A percentile compares a stretch with the other conserved stretches of the same genome.
Conservation (phyloP, 2,329 filamentous ascomycete species). For the Bipolaris gigantea region DNA sequence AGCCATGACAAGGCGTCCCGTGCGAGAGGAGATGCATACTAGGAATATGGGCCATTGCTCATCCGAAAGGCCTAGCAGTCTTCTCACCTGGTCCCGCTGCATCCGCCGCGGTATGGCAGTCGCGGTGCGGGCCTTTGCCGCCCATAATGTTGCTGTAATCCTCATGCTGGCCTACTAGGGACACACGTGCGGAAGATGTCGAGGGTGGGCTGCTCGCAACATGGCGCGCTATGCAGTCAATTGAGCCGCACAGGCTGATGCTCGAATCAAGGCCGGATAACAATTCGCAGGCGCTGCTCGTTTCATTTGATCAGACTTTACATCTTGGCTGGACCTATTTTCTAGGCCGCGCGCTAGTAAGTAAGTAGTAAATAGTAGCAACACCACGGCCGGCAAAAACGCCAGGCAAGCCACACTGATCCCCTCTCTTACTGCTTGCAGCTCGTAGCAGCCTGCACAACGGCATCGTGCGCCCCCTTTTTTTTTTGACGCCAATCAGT, state of each 20-base stretch:
- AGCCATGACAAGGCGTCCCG: too few species aligned
- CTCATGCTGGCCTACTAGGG: neutral
- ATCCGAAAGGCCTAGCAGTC: constrained; percentile 3
- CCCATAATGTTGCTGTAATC: constrained; percentile 2
- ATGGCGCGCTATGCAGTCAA: neutral
- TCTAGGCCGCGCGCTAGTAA: neutral
- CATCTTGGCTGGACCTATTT: neutral
- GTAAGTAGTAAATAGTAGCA: too few species aligned
- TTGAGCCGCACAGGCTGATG: neutral
- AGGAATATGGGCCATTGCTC: constrained; percentile 8
- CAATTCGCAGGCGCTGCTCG: neutral
- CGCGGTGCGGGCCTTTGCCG: neutral
- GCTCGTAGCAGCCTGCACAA: neutral
- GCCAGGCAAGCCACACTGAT: neutral
- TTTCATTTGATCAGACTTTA: too few species aligned
- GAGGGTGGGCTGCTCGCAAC: neutral
- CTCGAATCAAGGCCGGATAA: neutral
- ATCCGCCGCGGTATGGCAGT: constrained; percentile 1
- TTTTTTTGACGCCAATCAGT: neutral
- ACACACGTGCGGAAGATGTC: neutral
- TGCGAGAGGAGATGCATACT: neutral
- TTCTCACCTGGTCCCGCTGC: neutral
- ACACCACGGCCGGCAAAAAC: neutral
- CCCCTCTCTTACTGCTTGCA: neutral
- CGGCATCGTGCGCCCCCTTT: neutral